Conservation (phyloP, 129 eudicot species). For the Flaveria brownii region DNA sequence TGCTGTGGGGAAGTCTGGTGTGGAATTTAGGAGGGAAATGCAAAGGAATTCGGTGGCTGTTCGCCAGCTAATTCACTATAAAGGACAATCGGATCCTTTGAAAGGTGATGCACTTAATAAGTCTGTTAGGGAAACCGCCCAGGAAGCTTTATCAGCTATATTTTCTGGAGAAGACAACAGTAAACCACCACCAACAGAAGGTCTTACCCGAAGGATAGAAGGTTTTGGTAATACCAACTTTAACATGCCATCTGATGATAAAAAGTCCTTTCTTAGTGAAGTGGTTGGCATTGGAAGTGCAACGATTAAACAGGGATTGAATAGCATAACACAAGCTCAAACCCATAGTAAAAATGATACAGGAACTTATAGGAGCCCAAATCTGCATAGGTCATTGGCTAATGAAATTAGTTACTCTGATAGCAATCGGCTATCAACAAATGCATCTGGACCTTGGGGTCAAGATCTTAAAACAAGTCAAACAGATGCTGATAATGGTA, state of each 20-base stretch:
- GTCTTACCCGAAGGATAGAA: no score
- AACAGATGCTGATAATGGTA: conserved; percentile 44
- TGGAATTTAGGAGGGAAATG: conserved; percentile 86
- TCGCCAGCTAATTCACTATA: conserved; percentile 76
- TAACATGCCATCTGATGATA: no score
- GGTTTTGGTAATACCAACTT: no score
- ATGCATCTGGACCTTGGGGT: conserved; percentile 52
- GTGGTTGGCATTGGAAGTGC: no score
- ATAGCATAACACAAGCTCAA: conserved; percentile 46
- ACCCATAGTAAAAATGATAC: conserved; percentile 51
- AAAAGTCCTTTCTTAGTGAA: no score
- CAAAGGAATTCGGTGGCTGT: conserved; percentile 81
- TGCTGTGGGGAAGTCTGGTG: no score
- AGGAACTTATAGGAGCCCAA: conserved; percentile 81
- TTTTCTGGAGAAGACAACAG: no score
- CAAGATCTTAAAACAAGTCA: conserved; percentile 49
- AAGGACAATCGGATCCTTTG: conserved; percentile 79
- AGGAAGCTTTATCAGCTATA: no score
- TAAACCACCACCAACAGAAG: no score
- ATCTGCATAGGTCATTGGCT: conserved; percentile 24
- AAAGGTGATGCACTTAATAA: conserved; percentile 85
- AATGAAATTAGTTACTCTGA: no score
- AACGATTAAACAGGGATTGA: no score
- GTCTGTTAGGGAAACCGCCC: no score
- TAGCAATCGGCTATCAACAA: neutral